phyloP scores from a whole-genome alignment of 768 basidiomycete species.

The Sutorius australiensis region DNA sequence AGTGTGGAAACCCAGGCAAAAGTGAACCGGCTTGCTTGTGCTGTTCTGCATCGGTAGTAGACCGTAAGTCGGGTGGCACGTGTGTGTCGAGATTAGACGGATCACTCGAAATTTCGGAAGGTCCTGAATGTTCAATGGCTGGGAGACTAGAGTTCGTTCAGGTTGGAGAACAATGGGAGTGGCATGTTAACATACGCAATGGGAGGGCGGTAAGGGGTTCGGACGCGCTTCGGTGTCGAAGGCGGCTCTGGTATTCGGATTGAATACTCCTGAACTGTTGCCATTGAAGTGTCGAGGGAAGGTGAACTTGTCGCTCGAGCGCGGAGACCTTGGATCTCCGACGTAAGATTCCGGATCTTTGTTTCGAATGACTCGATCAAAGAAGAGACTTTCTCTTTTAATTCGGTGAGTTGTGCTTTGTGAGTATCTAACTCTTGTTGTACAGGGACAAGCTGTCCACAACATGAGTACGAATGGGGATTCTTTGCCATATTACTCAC shows the following conservation, averaged over 20 bases:
- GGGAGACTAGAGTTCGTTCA: slow-evolving; percentile 21
- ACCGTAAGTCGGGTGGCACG: slow-evolving; percentile 7
- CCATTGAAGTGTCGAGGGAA: slow-evolving; percentile 8
- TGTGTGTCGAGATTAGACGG: slow-evolving; percentile 18
- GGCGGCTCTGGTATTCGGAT: slow-evolving; percentile 28
- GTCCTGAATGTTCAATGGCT: slow-evolving; percentile 13
- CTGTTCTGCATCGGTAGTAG: slow-evolving; percentile 8
- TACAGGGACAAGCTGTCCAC: slow-evolving; percentile 46
- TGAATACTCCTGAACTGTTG: slow-evolving; percentile 11
- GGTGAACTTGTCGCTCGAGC: slow-evolving; percentile 12
- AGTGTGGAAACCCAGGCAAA: slow-evolving; percentile 40
- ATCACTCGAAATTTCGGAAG: slow-evolving; percentile 20
- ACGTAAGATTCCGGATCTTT: slow-evolving; percentile 36
- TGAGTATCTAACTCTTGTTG: slow-evolving; percentile 47
- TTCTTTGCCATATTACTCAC: slow-evolving; percentile 18
- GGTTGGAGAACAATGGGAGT: not conserved
- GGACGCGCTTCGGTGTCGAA: slow-evolving; percentile 34
- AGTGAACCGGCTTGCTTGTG: slow-evolving; percentile 16
- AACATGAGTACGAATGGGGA: slow-evolving; percentile 1
- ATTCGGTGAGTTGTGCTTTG: slow-evolving; percentile 40
- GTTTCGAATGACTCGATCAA: slow-evolving; percentile 32
- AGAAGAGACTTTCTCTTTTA: slow-evolving; percentile 29
- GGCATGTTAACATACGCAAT: slow-evolving; percentile 21
- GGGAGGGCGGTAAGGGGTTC: slow-evolving; percentile 26
- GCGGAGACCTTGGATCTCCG: slow-evolving; percentile 34